A percentile compares a stretch with the other conserved stretches of the same genome.
These are phyloP conservation scores for Fusarium sacchari DNA, from an alignment of 2,329 filamentous ascomycete genomes.

Conservation along the genomic window DNA sequence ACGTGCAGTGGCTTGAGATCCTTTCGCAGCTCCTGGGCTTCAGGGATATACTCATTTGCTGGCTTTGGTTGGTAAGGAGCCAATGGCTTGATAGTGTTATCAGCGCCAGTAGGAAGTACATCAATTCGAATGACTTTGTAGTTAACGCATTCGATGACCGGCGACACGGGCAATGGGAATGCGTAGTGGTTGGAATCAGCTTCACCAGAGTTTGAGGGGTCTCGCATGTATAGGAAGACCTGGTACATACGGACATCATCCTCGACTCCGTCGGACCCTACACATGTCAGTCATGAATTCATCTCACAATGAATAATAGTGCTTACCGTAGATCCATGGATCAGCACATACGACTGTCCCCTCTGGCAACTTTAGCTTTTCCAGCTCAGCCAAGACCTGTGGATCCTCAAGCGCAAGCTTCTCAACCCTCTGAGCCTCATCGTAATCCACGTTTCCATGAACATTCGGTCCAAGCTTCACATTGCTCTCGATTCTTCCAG, in stretches of 20 bases:
- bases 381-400: constrained; percentile 17
- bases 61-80: constrained; percentile 12
- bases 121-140: constrained; percentile 28
- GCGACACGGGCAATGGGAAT: constrained; percentile 25
- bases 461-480: constrained; percentile 30
- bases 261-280: constrained; percentile 32
- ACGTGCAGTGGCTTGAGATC: constrained; percentile 78
- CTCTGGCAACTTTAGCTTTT: constrained; percentile 29
- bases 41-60: constrained; percentile 58
- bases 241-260: constrained; percentile 35
- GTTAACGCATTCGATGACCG: constrained; percentile 28
- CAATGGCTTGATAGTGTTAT: background rate
- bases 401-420: constrained; percentile 30
- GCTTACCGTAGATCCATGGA: constrained; percentile 35
- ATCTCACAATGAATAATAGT: rapidly evolving
- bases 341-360: constrained; percentile 32
- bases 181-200: constrained; percentile 39
- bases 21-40: constrained; percentile 61
- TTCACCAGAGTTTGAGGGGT: constrained; percentile 21
- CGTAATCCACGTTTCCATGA: constrained; percentile 28
- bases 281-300: background rate
- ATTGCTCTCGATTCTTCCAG: constrained; percentile 24
- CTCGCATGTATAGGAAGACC: constrained; percentile 35
- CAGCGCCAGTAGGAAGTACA: constrained; percentile 18
- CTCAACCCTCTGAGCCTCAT: constrained; percentile 30